These are phyloP conservation scores for Clonostachys rhizophaga DNA, from an alignment of 2,329 filamentous ascomycete species.

Conservation along the genomic window DNA sequence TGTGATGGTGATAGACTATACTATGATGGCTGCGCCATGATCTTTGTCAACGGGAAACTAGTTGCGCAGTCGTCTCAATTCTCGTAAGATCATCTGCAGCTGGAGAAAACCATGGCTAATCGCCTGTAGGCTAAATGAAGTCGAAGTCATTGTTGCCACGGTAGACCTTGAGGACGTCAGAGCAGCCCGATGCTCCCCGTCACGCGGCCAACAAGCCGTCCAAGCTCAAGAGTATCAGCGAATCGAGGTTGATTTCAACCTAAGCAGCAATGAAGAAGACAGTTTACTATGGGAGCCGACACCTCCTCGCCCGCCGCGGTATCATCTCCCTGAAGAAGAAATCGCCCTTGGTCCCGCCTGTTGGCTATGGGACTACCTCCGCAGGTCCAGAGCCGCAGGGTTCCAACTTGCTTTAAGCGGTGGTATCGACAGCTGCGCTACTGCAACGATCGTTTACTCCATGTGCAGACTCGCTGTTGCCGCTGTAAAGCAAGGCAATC, in stretches of 20 bases:
- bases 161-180: slow-evolving; percentile 69
- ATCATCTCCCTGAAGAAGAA: background rate
- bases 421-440: slow-evolving; percentile 1
- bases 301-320: too few relatives aligned
- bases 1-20: background rate
- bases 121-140: slow-evolving; percentile 25
- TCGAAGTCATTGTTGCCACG: slow-evolving; percentile 61
- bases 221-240: too few relatives aligned
- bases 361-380: slow-evolving; percentile 1
- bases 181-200: slow-evolving; percentile 47
- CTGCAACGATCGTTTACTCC: slow-evolving; percentile 1
- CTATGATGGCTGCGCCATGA: too few relatives aligned
- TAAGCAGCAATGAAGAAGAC: too few relatives aligned
- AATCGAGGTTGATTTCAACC: too few relatives aligned
- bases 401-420: slow-evolving; percentile 1
- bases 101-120: too few relatives aligned
- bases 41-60: too few relatives aligned
- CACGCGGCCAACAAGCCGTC: slow-evolving; percentile 21
- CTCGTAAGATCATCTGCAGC: slow-evolving; percentile 1
- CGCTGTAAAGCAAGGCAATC: too few relatives aligned
- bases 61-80: slow-evolving; percentile 60
- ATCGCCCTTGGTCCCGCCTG: slow-evolving; percentile 1
- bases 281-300: too few relatives aligned
- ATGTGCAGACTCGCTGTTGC: background rate
- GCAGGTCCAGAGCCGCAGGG: background rate